phyloP scores from a whole-genome alignment of 2,329 filamentous ascomycete genomes.

The Nakataea oryzae region DNA sequence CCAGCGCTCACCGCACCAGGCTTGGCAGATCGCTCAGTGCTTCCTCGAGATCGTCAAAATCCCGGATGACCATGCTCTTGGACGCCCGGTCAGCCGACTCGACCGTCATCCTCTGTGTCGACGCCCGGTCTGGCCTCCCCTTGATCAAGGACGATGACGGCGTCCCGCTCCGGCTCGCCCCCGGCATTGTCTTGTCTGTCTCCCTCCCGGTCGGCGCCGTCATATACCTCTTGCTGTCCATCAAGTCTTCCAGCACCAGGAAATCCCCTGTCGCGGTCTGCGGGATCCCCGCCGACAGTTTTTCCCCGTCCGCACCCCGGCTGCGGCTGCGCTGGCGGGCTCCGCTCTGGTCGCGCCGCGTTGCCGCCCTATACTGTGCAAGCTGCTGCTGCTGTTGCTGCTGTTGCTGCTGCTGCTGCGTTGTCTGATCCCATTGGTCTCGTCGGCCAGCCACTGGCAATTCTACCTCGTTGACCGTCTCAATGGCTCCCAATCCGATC shows the following conservation, averaged over 20 bases:
- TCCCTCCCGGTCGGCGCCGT: constrained; percentile 12
- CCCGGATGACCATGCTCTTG: constrained; percentile 17
- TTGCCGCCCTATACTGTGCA: neutral
- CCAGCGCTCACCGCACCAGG: neutral
- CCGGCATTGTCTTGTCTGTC: constrained; percentile 7
- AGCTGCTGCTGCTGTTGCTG: neutral
- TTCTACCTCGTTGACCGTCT: constrained; percentile 16
- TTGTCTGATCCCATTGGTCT: neutral
- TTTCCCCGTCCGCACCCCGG: neutral
- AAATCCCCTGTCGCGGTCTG: constrained; percentile 9
- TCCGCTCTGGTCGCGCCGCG: neutral
- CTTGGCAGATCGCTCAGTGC: neutral
- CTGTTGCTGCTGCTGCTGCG: neutral
- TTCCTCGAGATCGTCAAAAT: constrained; percentile 21
- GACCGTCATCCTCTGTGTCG: neutral
- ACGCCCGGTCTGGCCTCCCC: neutral
- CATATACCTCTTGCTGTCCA: constrained; percentile 14
- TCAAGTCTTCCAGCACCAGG: constrained; percentile 14
- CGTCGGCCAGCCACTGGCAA: constrained; percentile 7
- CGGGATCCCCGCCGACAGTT: neutral
- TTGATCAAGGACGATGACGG: constrained; percentile 3
- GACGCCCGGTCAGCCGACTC: constrained; percentile 1
- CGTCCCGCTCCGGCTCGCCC: constrained; percentile 8
- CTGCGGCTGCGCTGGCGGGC: neutral
- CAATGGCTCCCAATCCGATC: constrained; percentile 5